phyloP scores from a whole-genome alignment of 805 yeast species.

The Metschnikowia picachoensis region DNA sequence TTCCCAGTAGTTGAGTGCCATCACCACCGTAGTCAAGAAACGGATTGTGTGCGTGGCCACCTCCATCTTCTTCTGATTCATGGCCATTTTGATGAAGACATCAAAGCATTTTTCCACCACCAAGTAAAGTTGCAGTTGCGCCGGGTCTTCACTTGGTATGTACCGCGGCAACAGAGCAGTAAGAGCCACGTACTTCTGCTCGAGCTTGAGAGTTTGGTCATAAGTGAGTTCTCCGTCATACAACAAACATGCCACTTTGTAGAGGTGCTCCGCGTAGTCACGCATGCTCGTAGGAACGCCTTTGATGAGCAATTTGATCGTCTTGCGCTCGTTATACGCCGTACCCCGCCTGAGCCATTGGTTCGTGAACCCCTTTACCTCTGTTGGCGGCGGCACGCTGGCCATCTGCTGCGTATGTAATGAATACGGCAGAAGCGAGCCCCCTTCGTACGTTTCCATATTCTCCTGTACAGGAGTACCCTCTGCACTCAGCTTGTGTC shows the following conservation, averaged over 20 bases:
- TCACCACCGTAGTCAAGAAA: conserved; percentile 34
- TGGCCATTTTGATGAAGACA: conserved; percentile 33
- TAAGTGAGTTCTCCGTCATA: conserved; percentile 16
- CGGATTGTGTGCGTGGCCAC: conserved; percentile 34
- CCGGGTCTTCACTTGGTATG: conserved; percentile 23
- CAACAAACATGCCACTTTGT: conserved; percentile 27
- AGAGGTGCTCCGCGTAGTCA: conserved; percentile 38
- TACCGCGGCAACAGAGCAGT: conserved; percentile 24
- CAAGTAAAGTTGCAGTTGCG: conserved; percentile 29
- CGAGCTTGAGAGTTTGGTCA: conserved; percentile 19
- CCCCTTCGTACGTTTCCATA: background rate
- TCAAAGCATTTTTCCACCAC: conserved; percentile 39
- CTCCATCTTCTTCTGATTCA: conserved; percentile 26
- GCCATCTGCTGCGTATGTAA: background rate
- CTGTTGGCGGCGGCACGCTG: background rate
- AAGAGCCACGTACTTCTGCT: conserved; percentile 23
- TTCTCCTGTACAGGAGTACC: background rate
- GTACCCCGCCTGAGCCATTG: conserved; percentile 5
- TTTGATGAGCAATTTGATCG: conserved; percentile 22
- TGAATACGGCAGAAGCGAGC: background rate
- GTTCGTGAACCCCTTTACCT: conserved; percentile 6
- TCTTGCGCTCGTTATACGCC: conserved; percentile 18
- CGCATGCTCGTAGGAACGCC: conserved; percentile 29
- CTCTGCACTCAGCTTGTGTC: background rate
- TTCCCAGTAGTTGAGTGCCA: conserved; percentile 43